Evolutionary conservation across 345 rosid genomes (phyloP), one percentile per base, ranked within the genome.

Genomic region (Mallotus nudiflorus): DNA sequence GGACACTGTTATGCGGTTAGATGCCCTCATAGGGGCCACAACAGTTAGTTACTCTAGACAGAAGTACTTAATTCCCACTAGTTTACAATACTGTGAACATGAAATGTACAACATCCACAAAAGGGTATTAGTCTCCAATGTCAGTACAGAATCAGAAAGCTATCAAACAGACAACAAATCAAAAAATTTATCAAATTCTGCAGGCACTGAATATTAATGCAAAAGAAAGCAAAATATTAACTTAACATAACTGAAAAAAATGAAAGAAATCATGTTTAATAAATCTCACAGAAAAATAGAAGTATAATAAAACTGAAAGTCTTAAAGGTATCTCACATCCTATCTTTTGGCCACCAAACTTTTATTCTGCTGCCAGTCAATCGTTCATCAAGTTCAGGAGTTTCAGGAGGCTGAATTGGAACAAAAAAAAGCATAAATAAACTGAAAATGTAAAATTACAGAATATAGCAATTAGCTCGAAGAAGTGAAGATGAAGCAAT

Each of bases 301-400:
- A 68, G 4, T 24, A 35, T 18, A 58, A 33, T 16, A 33, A 37
- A 59, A 53, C 15, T 51, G 45, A 52, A 65, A 75, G 49, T 64
- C 48, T 11, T 67, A 13, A 48, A 54, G 63, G 48, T 72, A 45
- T 64, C 92, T 83, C 65, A 88, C 96, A 4, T 84, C 70, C 64
- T 79, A 79, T 90, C 96, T 66, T 78, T 11, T 9, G 92, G 96
- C 96, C 96, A 90, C 89, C 91, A 90, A 28, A 90, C 84, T 68
- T 80, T 85, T 65, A 90, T 75, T 79, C 71, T 87, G 68, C 73
- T 68, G 48, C 86, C 92, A 19, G 82, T 65, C 83, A 90, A 70
- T 66, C 78, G 81, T 78, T 78, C 74, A 52, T 75, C 77, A 67
- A 68, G 65, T 29, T 28, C 80, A 66, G 69, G 73, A 58, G 14